phyloP scores from a whole-genome alignment of 352 stramenopile genomes.

The Phytopythium vexans region DNA sequence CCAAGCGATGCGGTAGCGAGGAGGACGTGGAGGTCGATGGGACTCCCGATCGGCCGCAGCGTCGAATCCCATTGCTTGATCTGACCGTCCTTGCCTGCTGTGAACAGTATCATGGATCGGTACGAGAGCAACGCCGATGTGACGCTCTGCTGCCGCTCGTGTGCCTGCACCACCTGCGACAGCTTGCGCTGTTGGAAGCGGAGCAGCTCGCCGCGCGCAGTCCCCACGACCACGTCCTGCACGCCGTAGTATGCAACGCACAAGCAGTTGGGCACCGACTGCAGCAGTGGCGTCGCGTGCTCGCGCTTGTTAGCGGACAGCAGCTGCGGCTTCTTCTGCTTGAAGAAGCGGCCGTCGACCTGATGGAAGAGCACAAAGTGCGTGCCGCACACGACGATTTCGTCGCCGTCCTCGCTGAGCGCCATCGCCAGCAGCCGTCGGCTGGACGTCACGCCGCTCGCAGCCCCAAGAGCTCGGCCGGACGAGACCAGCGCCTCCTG shows the following conservation, averaged over 20 bases:
- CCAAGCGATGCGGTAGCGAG: constrained; percentile 2
- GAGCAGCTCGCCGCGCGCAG: constrained; percentile 52
- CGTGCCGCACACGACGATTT: constrained; percentile 58
- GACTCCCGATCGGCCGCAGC: constrained; percentile 60
- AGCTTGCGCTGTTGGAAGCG: constrained; percentile 67
- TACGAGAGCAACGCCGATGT: constrained; percentile 57
- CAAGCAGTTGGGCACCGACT: constrained; percentile 42
- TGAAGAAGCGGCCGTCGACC: constrained; percentile 55
- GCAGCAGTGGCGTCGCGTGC: constrained; percentile 19
- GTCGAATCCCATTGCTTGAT: constrained; percentile 84
- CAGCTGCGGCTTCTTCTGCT: constrained; percentile 56
- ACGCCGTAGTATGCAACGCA: constrained; percentile 57
- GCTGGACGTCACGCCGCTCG: constrained; percentile 3
- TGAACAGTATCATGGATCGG: constrained; percentile 77
- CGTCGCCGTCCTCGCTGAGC: constrained; percentile 66
- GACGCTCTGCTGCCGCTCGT: constrained; percentile 46
- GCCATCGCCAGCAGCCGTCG: constrained; percentile 53
- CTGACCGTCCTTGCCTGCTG: constrained; percentile 65
- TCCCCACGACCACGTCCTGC: constrained; percentile 60
- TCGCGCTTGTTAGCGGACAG: not conserved
- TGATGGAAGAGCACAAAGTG: constrained; percentile 67
- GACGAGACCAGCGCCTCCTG: constrained; percentile 55
- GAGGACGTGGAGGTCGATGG: constrained; percentile 51
- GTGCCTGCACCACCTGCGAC: constrained; percentile 53
- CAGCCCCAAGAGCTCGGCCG: constrained; percentile 29